These are phyloP conservation scores for Trametes meyenii DNA, from an alignment of 768 basidiomycete genomes.

Conservation along the genomic window DNA sequence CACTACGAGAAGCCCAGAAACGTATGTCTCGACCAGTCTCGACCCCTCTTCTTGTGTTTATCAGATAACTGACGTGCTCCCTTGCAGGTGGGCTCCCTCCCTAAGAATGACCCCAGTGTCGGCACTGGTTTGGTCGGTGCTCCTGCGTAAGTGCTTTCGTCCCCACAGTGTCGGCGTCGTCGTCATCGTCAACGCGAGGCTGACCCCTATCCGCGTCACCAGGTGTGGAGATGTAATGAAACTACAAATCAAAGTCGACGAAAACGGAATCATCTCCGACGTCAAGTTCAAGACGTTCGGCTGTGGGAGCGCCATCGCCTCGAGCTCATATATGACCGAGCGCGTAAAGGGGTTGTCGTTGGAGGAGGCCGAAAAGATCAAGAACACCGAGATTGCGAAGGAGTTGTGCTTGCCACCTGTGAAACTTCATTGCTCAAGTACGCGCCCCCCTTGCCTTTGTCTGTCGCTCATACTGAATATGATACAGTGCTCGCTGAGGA, in stretches of 20 bases:
- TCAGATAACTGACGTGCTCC: conserved; percentile 55
- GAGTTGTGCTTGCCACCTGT: conserved; percentile 95
- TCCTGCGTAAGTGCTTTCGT: conserved; percentile 71
- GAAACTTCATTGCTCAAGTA: conserved; percentile 93
- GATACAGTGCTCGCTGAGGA: conserved; percentile 91
- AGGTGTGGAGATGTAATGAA: conserved; percentile 99
- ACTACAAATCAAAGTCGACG: conserved; percentile 96
- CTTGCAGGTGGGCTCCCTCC: conserved; percentile 89
- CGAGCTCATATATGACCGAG: conserved; percentile 98
- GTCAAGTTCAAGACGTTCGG: conserved; percentile 99
- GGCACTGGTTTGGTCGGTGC: conserved; percentile 98
- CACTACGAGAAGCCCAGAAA: conserved; percentile 98
- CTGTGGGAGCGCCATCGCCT: conserved; percentile 97
- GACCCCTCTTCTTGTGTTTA: conserved; percentile 41
- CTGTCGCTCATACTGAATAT: conserved; percentile 11
- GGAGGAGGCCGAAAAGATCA: conserved; percentile 94
- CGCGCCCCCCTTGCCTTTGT: conserved; percentile 32
- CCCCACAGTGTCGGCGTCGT: neutral
- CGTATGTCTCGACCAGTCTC: conserved; percentile 57
- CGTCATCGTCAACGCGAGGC: conserved; percentile 2
- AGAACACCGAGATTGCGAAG: conserved; percentile 99
- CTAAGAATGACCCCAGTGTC: conserved; percentile 88
- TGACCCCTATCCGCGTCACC: conserved; percentile 25
- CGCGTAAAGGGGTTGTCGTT: conserved; percentile 93
- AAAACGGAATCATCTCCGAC: conserved; percentile 92